Percentiles rank a stretch among this genome's conserved stretches.
Evolutionary conservation across 768 basidiomycete genomes (phyloP).

Genomic region (Psilocybe subaeruginosa): DNA sequence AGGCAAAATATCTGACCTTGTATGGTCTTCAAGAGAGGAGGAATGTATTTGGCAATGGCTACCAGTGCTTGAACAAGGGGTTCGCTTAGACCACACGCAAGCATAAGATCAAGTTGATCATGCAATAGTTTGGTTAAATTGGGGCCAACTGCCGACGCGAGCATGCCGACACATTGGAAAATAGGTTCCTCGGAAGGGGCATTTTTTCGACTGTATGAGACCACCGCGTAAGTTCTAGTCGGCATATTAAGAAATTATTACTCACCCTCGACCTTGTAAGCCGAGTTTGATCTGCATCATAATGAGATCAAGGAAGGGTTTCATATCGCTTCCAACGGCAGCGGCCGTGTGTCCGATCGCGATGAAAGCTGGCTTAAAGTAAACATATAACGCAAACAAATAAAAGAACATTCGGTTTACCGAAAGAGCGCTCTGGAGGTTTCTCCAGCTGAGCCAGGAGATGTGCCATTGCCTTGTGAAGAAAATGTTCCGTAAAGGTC

Average conservation of each 20-base stretch:
- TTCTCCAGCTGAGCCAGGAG: conserved; percentile 88
- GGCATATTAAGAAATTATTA: not conserved
- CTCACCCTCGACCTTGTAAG: conserved; percentile 84
- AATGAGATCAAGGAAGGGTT: conserved; percentile 90
- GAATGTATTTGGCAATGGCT: conserved; percentile 85
- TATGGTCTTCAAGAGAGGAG: conserved; percentile 87
- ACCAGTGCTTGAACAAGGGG: conserved; percentile 83
- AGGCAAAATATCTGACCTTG: conserved; percentile 60
- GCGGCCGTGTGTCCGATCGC: conserved; percentile 95
- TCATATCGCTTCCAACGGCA: conserved; percentile 93
- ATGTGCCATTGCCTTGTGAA: conserved; percentile 94
- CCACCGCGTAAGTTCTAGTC: not conserved
- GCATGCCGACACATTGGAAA: conserved; percentile 97
- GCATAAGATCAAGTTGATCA: conserved; percentile 96
- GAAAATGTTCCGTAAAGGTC: conserved; percentile 87
- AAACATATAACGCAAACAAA: conserved; percentile 5
- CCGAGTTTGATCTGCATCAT: conserved; percentile 89
- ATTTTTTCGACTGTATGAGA: conserved; percentile 69
- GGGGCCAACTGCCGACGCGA: conserved; percentile 93
- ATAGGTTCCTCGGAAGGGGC: conserved; percentile 93
- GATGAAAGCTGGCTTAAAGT: conserved; percentile 71
- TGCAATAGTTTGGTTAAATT: conserved; percentile 95
- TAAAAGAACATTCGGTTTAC: conserved; percentile 42
- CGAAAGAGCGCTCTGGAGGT: conserved; percentile 84
- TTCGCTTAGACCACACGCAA: conserved; percentile 91